Evolutionary conservation across 1,284 basidiomycete genomes (phyloP), one percentile per base, ranked within the genome.

Genomic region (Leccinum pachyderme): DNA sequence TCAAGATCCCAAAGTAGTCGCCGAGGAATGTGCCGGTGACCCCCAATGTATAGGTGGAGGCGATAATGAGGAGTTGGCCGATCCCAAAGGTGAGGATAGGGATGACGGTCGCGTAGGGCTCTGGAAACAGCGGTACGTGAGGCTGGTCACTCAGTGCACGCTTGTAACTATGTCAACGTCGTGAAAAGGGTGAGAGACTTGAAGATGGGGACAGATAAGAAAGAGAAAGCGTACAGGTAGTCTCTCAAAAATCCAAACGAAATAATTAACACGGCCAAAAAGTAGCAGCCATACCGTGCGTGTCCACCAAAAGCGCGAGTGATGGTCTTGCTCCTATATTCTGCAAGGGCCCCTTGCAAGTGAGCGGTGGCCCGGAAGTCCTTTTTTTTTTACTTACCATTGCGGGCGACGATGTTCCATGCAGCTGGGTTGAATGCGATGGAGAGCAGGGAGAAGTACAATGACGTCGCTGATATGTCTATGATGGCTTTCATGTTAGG

Each of bases 1-100:
- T 97, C 53, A 98, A 78, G 64, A 98, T 98, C n/a, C 96, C 96
- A 73, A 98, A 99, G 76, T 98, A 98, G 75, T 98, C 96, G 5
- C 96, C 95, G 46, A 98, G 82, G 78, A 94, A 95, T 2, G 93
- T 95, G 55, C 95, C 95, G 7, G 95, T 97, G 60, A 98, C 78
- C 15, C 96, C 96, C 13, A 99, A 77, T 0, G 90, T 89, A 82
- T 86, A 98, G 39, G 95, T 98, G 35, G 92, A 95, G 22, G 87
- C 88, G 49, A 96, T 59, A 52, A 98, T 95, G 59, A 96, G 84
- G 18, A 82, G 76, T 69, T 94, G 91, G 27, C 94, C 94, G 11
- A 81, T 47, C 50, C 74, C 70, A 68, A 97, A 91, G 47, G 95
- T 77, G 18, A 67, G 70, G 7, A 77, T 76, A 1, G 93, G 93